A percentile compares a stretch with the other conserved stretches of the same genome.
These are phyloP conservation scores for Ciborinia camelliae DNA, from an alignment of 2,329 filamentous ascomycete genomes.

Conservation along the genomic window DNA sequence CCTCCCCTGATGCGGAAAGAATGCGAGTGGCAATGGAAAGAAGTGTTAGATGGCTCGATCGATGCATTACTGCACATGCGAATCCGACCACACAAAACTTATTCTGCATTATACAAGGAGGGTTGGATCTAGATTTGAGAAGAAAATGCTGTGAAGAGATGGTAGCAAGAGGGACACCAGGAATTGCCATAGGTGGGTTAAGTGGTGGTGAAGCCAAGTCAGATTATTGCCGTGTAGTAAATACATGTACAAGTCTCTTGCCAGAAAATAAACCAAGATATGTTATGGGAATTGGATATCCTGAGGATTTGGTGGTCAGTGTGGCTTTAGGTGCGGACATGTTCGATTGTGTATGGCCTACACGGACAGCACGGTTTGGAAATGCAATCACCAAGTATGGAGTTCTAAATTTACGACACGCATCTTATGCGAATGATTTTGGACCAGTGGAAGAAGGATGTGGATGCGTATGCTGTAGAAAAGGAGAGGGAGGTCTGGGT, in stretches of 20 bases:
- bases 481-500: constrained; percentile 66
- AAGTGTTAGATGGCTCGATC: constrained; percentile 91
- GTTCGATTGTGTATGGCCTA: constrained; percentile 99
- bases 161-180: constrained; percentile 86
- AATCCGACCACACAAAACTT: constrained; percentile 83
- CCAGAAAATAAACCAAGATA: constrained; percentile 94
- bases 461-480: constrained; percentile 72
- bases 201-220: constrained; percentile 93
- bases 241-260: constrained; percentile 77
- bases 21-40: constrained; percentile 96
- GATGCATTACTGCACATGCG: constrained; percentile 86
- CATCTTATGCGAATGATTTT: constrained; percentile 75
- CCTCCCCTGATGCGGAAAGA: constrained; percentile 79
- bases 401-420: constrained; percentile 79
- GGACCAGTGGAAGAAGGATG: constrained; percentile 79
- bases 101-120: constrained; percentile 98
- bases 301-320: constrained; percentile 90
- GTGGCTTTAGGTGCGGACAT: constrained; percentile 95
- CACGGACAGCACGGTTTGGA: constrained; percentile 90
- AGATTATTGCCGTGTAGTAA: constrained; percentile 87
- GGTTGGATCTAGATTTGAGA: constrained; percentile 82
- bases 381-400: constrained; percentile 83
- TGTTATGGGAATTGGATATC: constrained; percentile 98
- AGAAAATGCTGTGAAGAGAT: constrained; percentile 81
- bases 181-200: constrained; percentile 92